Evolutionary conservation across 2,329 filamentous ascomycete genomes (phyloP).

Genomic region (Apiospora rasikravindrae): DNA sequence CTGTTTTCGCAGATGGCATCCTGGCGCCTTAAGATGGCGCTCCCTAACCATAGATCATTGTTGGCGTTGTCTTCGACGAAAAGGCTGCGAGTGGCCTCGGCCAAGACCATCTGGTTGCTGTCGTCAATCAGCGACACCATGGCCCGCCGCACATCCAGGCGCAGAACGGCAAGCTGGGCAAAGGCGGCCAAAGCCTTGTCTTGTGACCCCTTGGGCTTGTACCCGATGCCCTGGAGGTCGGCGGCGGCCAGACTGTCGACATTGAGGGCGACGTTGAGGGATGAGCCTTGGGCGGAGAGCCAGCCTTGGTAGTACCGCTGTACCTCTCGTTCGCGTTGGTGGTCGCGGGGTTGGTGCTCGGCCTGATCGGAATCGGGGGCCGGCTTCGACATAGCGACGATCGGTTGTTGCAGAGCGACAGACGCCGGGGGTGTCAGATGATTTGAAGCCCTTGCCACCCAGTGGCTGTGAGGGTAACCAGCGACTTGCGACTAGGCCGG

Average conservation of each 20-base stretch:
- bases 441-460: conserved; percentile 6
- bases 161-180: conserved; percentile 55
- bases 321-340: conserved; percentile 37
- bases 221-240: conserved; percentile 34
- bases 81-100: conserved; percentile 54
- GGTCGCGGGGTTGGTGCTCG: conserved; percentile 3
- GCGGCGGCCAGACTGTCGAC: conserved; percentile 39
- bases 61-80: conserved; percentile 36
- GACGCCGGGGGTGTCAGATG: not conserved
- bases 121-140: conserved; percentile 40
- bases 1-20: conserved; percentile 42
- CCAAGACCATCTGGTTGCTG: conserved; percentile 54
- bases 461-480: not conserved
- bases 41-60: conserved; percentile 43
- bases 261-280: conserved; percentile 38
- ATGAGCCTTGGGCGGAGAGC: conserved; percentile 39
- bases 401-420: not conserved
- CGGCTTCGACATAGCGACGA: not conserved
- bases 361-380: not conserved
- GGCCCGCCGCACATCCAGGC: conserved; percentile 6
- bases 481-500: not conserved
- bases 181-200: conserved; percentile 45
- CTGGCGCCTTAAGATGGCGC: conserved; percentile 35
- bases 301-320: conserved; percentile 40
- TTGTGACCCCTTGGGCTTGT: conserved; percentile 20